Conservation (phyloP, 768 basidiomycete species). For the Trametes cingulata region DNA sequence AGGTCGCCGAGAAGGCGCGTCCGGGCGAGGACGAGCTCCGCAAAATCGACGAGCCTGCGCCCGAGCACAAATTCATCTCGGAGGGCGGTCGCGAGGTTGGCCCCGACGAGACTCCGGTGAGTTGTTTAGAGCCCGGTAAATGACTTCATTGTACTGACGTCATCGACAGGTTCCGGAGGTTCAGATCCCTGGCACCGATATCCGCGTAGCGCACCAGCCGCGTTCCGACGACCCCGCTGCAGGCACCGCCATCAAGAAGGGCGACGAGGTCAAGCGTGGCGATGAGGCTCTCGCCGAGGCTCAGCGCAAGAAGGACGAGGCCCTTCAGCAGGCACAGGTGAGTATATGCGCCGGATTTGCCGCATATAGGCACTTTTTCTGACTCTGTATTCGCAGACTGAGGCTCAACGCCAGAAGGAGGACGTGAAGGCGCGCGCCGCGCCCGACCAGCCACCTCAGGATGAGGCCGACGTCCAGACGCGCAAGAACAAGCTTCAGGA, state of each 20-base stretch:
- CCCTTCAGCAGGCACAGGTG: constrained; percentile 17
- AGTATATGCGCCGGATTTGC: not conserved
- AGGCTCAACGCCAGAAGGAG: constrained; percentile 23
- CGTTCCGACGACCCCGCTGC: constrained; percentile 40
- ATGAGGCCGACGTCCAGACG: constrained; percentile 39
- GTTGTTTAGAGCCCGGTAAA: not conserved
- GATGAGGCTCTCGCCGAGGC: constrained; percentile 27
- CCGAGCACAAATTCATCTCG: constrained; percentile 64
- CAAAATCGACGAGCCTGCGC: constrained; percentile 67
- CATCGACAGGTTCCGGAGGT: constrained; percentile 36
- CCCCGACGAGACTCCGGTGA: constrained; percentile 47
- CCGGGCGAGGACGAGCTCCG: constrained; percentile 64
- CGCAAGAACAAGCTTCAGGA: constrained; percentile 37
- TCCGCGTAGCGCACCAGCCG: constrained; percentile 51
- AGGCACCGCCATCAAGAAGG: constrained; percentile 36
- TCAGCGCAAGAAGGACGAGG: constrained; percentile 19
- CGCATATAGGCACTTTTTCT: not conserved
- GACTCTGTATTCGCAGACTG: constrained; percentile 11
- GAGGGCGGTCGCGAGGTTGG: constrained; percentile 43
- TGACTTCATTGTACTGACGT: not conserved
- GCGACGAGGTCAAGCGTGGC: constrained; percentile 36
- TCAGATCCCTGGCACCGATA: constrained; percentile 44
- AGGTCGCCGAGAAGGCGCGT: constrained; percentile 66
- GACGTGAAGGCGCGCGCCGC: constrained; percentile 25
- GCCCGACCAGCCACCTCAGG: constrained; percentile 29